A percentile compares a stretch with the other conserved stretches of the same genome.
Conservation (phyloP, 2,329 filamentous ascomycete genomes). For the Neofusicoccum kwambonambiense region DNA sequence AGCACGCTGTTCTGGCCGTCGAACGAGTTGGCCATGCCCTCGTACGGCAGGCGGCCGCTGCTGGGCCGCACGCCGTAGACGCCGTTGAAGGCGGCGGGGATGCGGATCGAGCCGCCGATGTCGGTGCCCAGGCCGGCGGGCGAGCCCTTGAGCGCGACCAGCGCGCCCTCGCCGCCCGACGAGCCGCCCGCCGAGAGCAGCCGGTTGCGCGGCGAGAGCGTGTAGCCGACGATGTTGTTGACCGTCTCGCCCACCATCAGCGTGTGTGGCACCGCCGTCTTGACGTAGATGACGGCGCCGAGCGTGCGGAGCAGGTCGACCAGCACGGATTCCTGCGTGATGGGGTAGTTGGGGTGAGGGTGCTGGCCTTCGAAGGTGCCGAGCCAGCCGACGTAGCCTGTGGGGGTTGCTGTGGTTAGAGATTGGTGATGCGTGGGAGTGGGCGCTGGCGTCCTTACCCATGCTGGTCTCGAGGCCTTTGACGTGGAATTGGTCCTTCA, state of each 20-base stretch:
- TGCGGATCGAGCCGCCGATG: conserved; percentile 56
- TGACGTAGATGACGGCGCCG: conserved; percentile 57
- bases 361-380: conserved; percentile 58
- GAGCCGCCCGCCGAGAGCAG: conserved; percentile 56
- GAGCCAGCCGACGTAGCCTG: conserved; percentile 63
- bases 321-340: conserved; percentile 57
- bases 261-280: conserved; percentile 58
- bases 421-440: too few species aligned
- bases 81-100: conserved; percentile 60
- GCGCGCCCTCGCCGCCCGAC: conserved; percentile 59
- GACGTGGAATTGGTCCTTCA: conserved; percentile 53
- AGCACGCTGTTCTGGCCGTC: conserved; percentile 63
- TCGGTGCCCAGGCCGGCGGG: conserved; percentile 60
- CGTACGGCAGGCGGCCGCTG: conserved; percentile 48
- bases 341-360: conserved; percentile 49
- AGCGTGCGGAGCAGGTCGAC: conserved; percentile 53
- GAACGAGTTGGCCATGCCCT: conserved; percentile 57
- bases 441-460: conserved; percentile 28
- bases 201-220: conserved; percentile 57
- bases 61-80: conserved; percentile 58
- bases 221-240: conserved; percentile 61
- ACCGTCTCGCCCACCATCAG: conserved; percentile 59
- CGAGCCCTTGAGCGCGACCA: conserved; percentile 55
- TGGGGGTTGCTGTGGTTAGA: too few species aligned
- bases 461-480: conserved; percentile 49